These are phyloP conservation scores for Adansonia rubrostipa DNA, from an alignment of 441 rosid species.

Conservation along the genomic window DNA sequence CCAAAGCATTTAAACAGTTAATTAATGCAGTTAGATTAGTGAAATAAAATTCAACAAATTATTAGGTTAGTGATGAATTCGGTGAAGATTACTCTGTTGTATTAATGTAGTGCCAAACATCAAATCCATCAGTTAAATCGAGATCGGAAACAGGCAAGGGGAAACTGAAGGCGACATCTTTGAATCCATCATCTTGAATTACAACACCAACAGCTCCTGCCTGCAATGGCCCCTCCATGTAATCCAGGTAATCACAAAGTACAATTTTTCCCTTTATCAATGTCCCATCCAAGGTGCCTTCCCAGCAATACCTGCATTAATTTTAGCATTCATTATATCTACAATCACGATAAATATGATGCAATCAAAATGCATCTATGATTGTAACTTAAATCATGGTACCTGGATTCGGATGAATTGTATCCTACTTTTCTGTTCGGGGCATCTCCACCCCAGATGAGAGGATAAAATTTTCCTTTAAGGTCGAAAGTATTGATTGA, in stretches of 20 bases:
- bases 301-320: slow-evolving; percentile 37
- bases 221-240: neutral
- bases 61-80: neutral
- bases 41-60: neutral
- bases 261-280: slow-evolving; percentile 50
- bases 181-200: slow-evolving; percentile 26
- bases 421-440: slow-evolving; percentile 26
- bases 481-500: slow-evolving; percentile 45
- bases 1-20: neutral
- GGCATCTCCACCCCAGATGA: slow-evolving; percentile 46
- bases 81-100: slow-evolving; percentile 11
- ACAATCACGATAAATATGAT: no score
- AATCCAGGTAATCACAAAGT: slow-evolving; percentile 34
- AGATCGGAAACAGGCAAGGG: slow-evolving; percentile 42
- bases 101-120: slow-evolving; percentile 35
- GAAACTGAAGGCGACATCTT: slow-evolving; percentile 36
- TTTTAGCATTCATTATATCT: no score
- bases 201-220: slow-evolving; percentile 48
- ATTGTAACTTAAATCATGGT: neutral
- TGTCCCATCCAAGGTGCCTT: slow-evolving; percentile 33
- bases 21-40: neutral
- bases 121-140: slow-evolving; percentile 16
- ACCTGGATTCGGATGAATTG: slow-evolving; percentile 36
- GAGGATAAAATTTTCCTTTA: slow-evolving; percentile 38
- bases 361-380: no score